These are phyloP conservation scores for Bodo saltans DNA, from an alignment of 78 protist species.

Conservation along the genomic window DNA sequence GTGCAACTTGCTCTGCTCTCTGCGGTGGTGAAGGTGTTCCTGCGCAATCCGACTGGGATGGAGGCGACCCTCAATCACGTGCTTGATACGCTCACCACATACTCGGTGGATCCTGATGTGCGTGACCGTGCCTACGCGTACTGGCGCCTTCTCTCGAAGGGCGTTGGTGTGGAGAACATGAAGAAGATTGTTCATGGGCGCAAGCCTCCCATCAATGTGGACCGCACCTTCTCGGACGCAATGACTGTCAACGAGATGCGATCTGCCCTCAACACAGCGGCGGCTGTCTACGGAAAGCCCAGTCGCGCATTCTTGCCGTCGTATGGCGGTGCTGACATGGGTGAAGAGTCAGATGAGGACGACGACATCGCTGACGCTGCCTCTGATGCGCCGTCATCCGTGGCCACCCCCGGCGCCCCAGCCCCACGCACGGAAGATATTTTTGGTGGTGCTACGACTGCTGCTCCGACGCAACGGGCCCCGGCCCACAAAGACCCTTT, in stretches of 20 bases:
- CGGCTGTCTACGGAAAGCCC: background rate
- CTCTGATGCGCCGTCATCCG: no score
- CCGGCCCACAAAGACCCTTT: no score
- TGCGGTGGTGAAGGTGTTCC: slow-evolving; percentile 95
- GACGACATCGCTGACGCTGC: no score
- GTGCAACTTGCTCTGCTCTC: slow-evolving; percentile 97
- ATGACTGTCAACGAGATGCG: background rate
- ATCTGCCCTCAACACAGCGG: background rate
- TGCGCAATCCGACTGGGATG: slow-evolving; percentile 62
- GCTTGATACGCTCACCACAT: slow-evolving; percentile 75
- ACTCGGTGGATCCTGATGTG: slow-evolving; percentile 93
- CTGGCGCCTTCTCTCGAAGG: slow-evolving; percentile 95
- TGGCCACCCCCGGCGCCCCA: no score
- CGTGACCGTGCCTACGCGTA: slow-evolving; percentile 99
- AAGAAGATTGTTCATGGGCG: slow-evolving; percentile 71
- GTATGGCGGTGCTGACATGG: background rate
- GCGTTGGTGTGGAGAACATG: slow-evolving; percentile 90
- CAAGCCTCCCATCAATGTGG: slow-evolving; percentile 87
- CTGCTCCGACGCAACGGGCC: no score
- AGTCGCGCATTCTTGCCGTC: background rate
- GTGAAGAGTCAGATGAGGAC: background rate
- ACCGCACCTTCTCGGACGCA: background rate
- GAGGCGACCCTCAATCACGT: slow-evolving; percentile 37
- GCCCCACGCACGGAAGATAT: no score
- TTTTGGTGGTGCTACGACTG: no score